Base-by-base conservation (phyloP, 148 eudicot genomes). In the Arbutus unedo region DNA sequence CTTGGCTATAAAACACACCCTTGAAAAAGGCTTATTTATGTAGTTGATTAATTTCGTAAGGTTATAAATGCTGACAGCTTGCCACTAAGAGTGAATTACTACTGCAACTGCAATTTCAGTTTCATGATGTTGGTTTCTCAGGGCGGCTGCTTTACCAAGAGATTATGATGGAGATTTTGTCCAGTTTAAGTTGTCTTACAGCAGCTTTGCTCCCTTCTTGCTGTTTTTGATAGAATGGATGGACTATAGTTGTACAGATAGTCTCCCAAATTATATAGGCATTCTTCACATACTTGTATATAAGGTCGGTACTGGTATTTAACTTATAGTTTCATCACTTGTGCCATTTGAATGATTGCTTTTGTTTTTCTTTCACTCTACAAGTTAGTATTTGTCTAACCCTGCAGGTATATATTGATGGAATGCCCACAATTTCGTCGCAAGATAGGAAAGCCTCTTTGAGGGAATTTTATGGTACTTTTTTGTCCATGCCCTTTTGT, bases 171-270 rank as follows among this genome's bases (percentile, higher is more conserved):
- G 93, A 50, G 95, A 92, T 85, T 86, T 84, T 86, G 87, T 93
- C 50, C 95, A 91, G 81, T 90, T 95, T 93, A 95, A 90, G 86
- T 80, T 95, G 78, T 90, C 93, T 49, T 90, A 88, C 81, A 91
- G 96, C 82, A 91, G 95, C 51, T 88, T 95, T 82, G 98, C 98
- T 31, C 94, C 95, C 25, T 86, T 93, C 67, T 85, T 95, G 87
- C 85, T 91, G 4, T 89, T 85, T 82, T 81, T 95, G 84, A 83
- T 92, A 59, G 93, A 95, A 88, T 95, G 96, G 98, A 92, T 93
- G 97, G 95, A 93, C 53, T 95, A 51, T 84, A 90, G 86, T 50
- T 92, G 98, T 83, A 88, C 90, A 31, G 96, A 93, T 82, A 55
- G 87, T 41, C 84, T 95, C 77, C 92, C 93, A 79, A 88, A 82